A percentile compares a stretch with the other conserved stretches of the same genome.
phyloP scores from a whole-genome alignment of 768 basidiomycete genomes.

The Sarcomyxa edulis region DNA sequence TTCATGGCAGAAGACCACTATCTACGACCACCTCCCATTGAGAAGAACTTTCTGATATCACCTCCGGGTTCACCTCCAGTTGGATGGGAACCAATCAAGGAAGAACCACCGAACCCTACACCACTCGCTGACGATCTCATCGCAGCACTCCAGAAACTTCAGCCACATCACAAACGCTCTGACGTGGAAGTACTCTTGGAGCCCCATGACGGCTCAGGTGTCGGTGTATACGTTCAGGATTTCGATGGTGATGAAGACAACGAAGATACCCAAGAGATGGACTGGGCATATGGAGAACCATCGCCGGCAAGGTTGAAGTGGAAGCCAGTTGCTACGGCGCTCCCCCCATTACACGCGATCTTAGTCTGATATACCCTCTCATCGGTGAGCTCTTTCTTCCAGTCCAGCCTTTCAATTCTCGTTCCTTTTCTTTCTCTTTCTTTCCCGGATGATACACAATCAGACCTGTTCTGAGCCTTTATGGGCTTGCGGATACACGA shows the following conservation, averaged over 20 bases:
- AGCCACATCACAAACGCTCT: constrained; percentile 40
- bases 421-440: constrained; percentile 8
- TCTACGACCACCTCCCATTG: constrained; percentile 70
- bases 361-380: constrained; percentile 13
- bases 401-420: constrained; percentile 14
- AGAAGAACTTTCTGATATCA: constrained; percentile 96
- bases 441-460: constrained; percentile 54
- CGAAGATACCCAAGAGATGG: constrained; percentile 32
- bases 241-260: constrained; percentile 40
- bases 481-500: constrained; percentile 46
- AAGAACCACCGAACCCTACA: constrained; percentile 82
- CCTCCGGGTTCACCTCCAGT: constrained; percentile 97
- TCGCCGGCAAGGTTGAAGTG: constrained; percentile 48
- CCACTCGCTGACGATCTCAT: constrained; percentile 90
- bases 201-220: constrained; percentile 64
- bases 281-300: constrained; percentile 63
- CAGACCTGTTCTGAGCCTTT: constrained; percentile 76
- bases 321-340: constrained; percentile 46
- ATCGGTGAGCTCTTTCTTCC: constrained; percentile 2
- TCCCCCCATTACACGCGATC: constrained; percentile 44
- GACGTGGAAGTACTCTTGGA: constrained; percentile 58
- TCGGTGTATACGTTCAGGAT: constrained; percentile 76
- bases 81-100: constrained; percentile 89
- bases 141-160: constrained; percentile 66
- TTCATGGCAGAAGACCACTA: constrained; percentile 43